A percentile compares a stretch with the other conserved stretches of the same genome.
Conservation (phyloP, 306 rosid species). For the Lagenaria siceraria region DNA sequence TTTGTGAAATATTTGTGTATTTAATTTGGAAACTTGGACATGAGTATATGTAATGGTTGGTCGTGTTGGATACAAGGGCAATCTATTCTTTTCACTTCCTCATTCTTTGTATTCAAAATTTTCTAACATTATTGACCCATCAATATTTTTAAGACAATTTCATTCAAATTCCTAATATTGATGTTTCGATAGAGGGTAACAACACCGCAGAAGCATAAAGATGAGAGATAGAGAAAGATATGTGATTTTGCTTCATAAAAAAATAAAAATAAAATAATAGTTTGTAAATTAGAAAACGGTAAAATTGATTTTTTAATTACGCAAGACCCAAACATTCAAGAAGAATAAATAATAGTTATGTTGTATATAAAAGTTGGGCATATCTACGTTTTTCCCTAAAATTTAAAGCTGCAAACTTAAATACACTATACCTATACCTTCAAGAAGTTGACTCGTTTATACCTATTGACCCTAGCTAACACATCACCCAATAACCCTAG, state of each 20-base stretch:
- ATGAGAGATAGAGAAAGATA: not conserved
- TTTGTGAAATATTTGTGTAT: conserved; percentile 7
- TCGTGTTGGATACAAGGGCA: not conserved
- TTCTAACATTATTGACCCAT: not conserved
- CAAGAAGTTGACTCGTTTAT: too few species aligned
- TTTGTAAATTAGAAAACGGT: too few species aligned
- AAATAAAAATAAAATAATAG: too few species aligned
- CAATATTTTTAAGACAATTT: not conserved
- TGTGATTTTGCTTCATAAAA: not conserved
- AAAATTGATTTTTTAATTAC: too few species aligned
- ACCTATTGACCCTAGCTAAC: too few species aligned
- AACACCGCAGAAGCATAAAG: not conserved
- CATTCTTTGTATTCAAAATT: not conserved
- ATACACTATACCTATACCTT: too few species aligned
- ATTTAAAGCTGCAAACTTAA: too few species aligned
- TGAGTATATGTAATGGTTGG: conserved; percentile 6
- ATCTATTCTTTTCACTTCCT: conserved; percentile 1
- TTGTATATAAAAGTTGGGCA: too few species aligned
- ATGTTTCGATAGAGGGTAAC: not conserved
- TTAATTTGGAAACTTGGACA: conserved; percentile 1
- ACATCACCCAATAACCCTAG: too few species aligned
- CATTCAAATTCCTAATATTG: not conserved
- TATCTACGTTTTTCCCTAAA: too few species aligned
- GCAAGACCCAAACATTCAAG: too few species aligned
- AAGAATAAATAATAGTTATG: too few species aligned